Evolutionary conservation across 164 flowering plant genomes (phyloP).

Genomic region (Umbilicus rupestris): DNA sequence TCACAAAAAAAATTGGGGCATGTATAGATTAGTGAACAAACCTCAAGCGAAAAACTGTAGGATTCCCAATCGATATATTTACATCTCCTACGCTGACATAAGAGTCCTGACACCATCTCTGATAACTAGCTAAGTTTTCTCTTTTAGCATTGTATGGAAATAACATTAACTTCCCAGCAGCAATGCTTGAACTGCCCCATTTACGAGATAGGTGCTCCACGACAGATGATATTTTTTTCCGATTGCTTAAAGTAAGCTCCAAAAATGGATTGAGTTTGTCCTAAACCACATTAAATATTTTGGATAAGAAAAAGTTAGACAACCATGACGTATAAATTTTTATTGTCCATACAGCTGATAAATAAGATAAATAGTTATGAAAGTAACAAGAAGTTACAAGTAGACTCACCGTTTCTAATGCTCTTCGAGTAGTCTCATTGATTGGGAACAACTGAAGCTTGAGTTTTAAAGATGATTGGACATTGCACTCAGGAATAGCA

Average conservation of each 20-base stretch:
- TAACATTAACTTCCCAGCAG: conserved; percentile 65
- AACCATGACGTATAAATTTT: neutral
- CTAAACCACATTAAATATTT: conserved; percentile 26
- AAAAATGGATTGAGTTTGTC: conserved; percentile 86
- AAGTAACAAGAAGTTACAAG: neutral
- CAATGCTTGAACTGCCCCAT: conserved; percentile 78
- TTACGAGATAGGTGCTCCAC: conserved; percentile 88
- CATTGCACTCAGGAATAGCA: conserved; percentile 24
- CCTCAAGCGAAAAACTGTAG: conserved; percentile 84
- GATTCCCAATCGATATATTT: conserved; percentile 57
- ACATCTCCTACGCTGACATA: conserved; percentile 73
- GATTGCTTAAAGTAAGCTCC: conserved; percentile 82
- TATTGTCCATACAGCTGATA: neutral
- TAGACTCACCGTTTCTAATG: conserved; percentile 73
- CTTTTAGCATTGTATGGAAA: conserved; percentile 61
- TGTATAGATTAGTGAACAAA: conserved; percentile 15
- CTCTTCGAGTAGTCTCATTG: conserved; percentile 69
- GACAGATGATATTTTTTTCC: conserved; percentile 90
- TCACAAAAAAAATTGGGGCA: neutral
- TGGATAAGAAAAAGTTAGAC: neutral
- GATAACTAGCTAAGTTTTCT: conserved; percentile 38
- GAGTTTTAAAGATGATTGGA: conserved; percentile 42
- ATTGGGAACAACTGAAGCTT: conserved; percentile 95
- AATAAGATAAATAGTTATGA: neutral
- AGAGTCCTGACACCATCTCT: conserved; percentile 76